Evolutionary conservation across 305 asterid genomes (phyloP), one percentile per base, ranked within the genome.

Genomic region (Fraxinus velutina): DNA sequence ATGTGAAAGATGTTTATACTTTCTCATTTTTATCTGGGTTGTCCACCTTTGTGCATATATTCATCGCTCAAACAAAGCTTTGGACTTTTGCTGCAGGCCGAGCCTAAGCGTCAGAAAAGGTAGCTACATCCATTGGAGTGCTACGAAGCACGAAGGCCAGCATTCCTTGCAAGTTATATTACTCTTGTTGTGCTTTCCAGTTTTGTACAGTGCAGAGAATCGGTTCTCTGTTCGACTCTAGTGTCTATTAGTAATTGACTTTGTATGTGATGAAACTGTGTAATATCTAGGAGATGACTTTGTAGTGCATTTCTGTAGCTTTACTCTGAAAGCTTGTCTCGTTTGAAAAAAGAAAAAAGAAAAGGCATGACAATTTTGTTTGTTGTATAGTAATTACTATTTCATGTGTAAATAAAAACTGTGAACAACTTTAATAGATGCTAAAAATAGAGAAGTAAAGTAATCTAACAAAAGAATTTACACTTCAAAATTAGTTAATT

Each of bases 21-120:
- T 6, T 19, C 13, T 19, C 57, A 0, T 12, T 60, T 6, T 17
- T 60, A 2, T 60, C 30, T 7, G 4, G 15, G 15, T 60, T 60
- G 71, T 21, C 71, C 2, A 21, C 71, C 32, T 60, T 60, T 21
- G 1, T 29, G 21, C 5, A 4, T 27, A 27, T 13, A 1, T 68
- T 29, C 13, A 68, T 68, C 3, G 9, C 74, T 68, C 21, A 37
- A 66, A 9, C 71, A 34, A 1, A 21, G 36, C 52, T 76, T 76
- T 44, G 47, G 74, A 68, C 37, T 80, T 80, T 0, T 66, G 12
- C 36, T 85, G 79, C 90, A 91, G 97, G 83, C 52, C 82, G 83
- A 47, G 72, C 80, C 87, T 12, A 92, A 91, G 84, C 91, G 91
- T 78, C 90, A 81, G 86, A 92, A 81, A 89, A 88, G 76, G 85